These are phyloP conservation scores for Naematelia encephala DNA, from an alignment of 768 basidiomycete genomes.

Conservation along the genomic window DNA sequence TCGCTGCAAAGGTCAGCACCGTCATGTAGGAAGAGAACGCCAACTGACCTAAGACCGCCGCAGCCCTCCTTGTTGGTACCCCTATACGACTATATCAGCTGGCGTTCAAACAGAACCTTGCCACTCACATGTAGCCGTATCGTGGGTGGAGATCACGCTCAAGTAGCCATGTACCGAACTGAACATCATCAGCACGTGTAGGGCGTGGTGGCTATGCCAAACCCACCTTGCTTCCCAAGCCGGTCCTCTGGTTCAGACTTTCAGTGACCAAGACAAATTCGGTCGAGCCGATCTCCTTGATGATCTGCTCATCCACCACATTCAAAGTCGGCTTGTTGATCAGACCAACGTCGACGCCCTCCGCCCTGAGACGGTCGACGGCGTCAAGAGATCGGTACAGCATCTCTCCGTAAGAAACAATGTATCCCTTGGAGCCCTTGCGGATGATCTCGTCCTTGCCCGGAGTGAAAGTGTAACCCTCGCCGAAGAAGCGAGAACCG, in stretches of 20 bases:
- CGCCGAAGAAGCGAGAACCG: conserved; percentile 63
- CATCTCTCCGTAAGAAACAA: conserved; percentile 84
- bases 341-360: conserved; percentile 74
- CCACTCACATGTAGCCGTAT: conserved; percentile 65
- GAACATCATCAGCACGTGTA: background rate
- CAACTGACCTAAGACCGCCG: conserved; percentile 58
- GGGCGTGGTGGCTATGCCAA: background rate
- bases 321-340: conserved; percentile 84
- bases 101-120: background rate
- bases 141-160: conserved; percentile 76
- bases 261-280: conserved; percentile 81
- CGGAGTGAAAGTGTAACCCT: conserved; percentile 72
- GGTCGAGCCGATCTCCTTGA: conserved; percentile 67
- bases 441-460: conserved; percentile 79
- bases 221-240: conserved; percentile 45
- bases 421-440: conserved; percentile 74
- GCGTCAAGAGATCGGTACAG: conserved; percentile 79
- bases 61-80: conserved; percentile 52
- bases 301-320: conserved; percentile 73
- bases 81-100: conserved; percentile 3
- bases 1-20: conserved; percentile 55
- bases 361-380: conserved; percentile 66
- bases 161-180: conserved; percentile 79
- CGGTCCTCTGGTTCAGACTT: conserved; percentile 84
- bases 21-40: background rate